Evolutionary conservation across 2,329 filamentous ascomycete genomes (phyloP), one percentile per base, ranked within the genome.

Genomic region (Ampelomyces quisqualis): DNA sequence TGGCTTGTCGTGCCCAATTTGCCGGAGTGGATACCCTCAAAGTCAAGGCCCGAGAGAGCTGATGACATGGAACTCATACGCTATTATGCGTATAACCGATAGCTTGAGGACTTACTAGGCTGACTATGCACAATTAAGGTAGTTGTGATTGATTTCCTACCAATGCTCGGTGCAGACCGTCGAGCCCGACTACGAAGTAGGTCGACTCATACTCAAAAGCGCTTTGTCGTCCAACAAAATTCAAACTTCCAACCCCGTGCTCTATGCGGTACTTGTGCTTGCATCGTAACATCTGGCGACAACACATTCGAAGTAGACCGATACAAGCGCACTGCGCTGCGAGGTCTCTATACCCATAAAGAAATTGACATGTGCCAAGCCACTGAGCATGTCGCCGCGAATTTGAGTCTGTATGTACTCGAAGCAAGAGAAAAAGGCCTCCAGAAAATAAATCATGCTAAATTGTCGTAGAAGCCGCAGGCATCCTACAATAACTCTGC

Each of bases 261-360:
- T 28, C 6, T 10, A 29, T 10, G 28, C 42, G 3, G 7, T 40
- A 5, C 42, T 45, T 28, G 42, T 37, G 3, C 33, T 45, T 5
- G 27, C 42, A 14, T 27, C 42, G 10, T 26, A 44, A 22, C 41
- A 44, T 18, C 35, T 2, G 41, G 41, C 7, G 27, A 40, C 13
- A 9, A 31, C 23, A 27, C 13, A 9, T n/a, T 13, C 3, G 22
- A 21, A 26, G 41, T 37, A 5, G 26, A 38, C 7, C 24, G 22
- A 4, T 26, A 30, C 23, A 39, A 44, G 21, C 14, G 28, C 7
- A 21, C 19, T 9, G 41, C 41, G 5, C 20, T 44, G 11, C 23
- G 22, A n/a, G 13, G n/a, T 18, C 41, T 44, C 5, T 18, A 27
- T n/a, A 24, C 14, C n/a, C 24, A 38, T 23, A 18, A 13, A 2